Evolutionary conservation across 805 yeast genomes (phyloP).

Genomic region (Cyberlindnera japonica): DNA sequence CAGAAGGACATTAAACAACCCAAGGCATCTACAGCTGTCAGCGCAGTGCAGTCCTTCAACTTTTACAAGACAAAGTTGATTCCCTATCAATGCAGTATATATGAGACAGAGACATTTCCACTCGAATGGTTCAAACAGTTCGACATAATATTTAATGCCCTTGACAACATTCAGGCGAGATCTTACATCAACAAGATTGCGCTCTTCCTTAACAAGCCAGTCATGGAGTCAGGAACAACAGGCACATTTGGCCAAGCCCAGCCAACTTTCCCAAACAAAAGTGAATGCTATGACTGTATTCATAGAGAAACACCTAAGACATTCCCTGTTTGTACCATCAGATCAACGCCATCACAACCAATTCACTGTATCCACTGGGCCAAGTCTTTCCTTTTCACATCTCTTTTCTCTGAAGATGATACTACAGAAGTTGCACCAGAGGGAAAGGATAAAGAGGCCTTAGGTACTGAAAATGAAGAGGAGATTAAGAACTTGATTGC

Average conservation of each 20-base stretch:
- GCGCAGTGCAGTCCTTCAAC: constrained; percentile 75
- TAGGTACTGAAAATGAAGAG: constrained; percentile 61
- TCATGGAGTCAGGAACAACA: constrained; percentile 93
- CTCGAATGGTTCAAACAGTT: constrained; percentile 76
- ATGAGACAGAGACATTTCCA: constrained; percentile 69
- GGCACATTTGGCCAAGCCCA: constrained; percentile 94
- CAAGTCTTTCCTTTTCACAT: constrained; percentile 80
- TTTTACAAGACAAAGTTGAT: constrained; percentile 56
- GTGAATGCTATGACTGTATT: constrained; percentile 94
- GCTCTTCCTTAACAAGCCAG: constrained; percentile 65
- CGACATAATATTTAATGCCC: constrained; percentile 80
- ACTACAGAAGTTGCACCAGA: constrained; percentile 27
- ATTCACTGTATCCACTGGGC: constrained; percentile 98
- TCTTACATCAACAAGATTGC: constrained; percentile 84
- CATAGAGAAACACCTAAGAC: constrained; percentile 85
- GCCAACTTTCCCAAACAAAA: constrained; percentile 74
- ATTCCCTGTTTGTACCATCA: constrained; percentile 93
- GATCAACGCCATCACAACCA: constrained; percentile 96
- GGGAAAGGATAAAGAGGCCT: constrained; percentile 36
- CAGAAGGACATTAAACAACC: constrained; percentile 86
- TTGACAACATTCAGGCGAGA: constrained; percentile 92
- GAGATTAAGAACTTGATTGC: constrained; percentile 61
- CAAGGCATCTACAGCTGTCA: constrained; percentile 79
- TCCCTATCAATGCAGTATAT: constrained; percentile 85
- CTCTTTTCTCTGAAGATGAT: constrained; percentile 61